phyloP scores from a whole-genome alignment of 441 rosid species.

The Pelargonium citronellum region DNA sequence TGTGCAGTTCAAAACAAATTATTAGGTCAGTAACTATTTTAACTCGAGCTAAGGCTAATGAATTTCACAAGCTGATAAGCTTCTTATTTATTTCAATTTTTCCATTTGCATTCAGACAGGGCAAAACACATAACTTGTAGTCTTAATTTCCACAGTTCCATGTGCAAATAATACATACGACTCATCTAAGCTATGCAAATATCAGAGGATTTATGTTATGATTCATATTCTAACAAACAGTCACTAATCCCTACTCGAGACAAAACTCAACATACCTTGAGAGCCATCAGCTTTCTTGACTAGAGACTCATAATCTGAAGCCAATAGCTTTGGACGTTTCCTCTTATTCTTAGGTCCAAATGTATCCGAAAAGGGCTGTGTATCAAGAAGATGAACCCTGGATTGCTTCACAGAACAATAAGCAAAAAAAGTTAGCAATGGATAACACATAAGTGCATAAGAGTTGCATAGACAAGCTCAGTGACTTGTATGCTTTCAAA shows the following conservation, averaged over 20 bases:
- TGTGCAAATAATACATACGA: background rate
- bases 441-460: background rate
- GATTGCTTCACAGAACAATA: slow-evolving; percentile 48
- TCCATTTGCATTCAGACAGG: background rate
- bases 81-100: background rate
- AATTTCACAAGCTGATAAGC: background rate
- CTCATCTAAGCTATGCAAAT: background rate
- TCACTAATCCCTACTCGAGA: background rate
- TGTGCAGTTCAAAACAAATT: slow-evolving; percentile 28
- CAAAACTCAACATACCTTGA: slow-evolving; percentile 46
- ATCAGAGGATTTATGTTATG: background rate
- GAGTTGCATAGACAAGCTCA: background rate
- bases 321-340: slow-evolving; percentile 75
- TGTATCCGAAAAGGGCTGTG: slow-evolving; percentile 77
- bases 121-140: background rate
- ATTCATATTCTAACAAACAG: background rate
- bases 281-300: slow-evolving; percentile 69
- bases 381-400: slow-evolving; percentile 81
- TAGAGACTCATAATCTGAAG: slow-evolving; percentile 75
- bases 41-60: background rate
- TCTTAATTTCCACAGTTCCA: background rate
- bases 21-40: background rate
- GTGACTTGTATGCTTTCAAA: background rate
- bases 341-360: slow-evolving; percentile 78
- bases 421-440: slow-evolving; percentile 15